phyloP scores from a whole-genome alignment of 768 basidiomycete species.

The Boletus vinaceobasis region DNA sequence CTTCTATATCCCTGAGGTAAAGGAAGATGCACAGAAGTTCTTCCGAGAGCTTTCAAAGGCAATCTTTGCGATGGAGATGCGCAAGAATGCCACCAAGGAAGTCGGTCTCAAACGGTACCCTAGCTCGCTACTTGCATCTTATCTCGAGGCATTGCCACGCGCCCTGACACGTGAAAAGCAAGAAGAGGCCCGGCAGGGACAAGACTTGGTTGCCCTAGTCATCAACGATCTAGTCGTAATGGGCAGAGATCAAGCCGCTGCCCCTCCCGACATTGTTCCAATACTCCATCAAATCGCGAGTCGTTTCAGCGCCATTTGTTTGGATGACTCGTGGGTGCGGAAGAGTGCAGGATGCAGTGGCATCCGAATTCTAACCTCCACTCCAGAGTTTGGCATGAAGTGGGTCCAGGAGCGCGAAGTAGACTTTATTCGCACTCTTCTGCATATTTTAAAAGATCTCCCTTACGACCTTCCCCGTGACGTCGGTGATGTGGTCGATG shows the following conservation, averaged over 20 bases:
- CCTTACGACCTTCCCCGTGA: slow-evolving; percentile 85
- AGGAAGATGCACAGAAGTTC: slow-evolving; percentile 65
- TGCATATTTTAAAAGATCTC: slow-evolving; percentile 92
- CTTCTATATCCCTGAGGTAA: slow-evolving; percentile 63
- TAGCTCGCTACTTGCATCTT: slow-evolving; percentile 59
- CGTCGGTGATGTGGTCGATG: slow-evolving; percentile 71
- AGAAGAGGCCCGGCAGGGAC: slow-evolving; percentile 58
- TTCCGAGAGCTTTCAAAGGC: slow-evolving; percentile 65
- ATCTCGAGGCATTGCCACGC: slow-evolving; percentile 78
- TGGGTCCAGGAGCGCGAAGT: slow-evolving; percentile 87
- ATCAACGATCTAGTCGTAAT: slow-evolving; percentile 64
- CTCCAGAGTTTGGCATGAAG: slow-evolving; percentile 64
- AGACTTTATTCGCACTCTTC: slow-evolving; percentile 84
- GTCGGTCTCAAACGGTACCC: slow-evolving; percentile 49
- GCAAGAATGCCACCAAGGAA: slow-evolving; percentile 54
- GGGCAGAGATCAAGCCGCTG: slow-evolving; percentile 43
- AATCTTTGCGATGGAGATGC: slow-evolving; percentile 74
- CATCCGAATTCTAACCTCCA: slow-evolving; percentile 73
- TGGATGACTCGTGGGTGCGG: slow-evolving; percentile 86
- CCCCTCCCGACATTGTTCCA: slow-evolving; percentile 53
- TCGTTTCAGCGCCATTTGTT: slow-evolving; percentile 80
- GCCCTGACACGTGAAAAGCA: slow-evolving; percentile 65
- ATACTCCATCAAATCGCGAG: slow-evolving; percentile 80
- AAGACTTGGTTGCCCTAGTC: slow-evolving; percentile 57
- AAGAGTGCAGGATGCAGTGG: slow-evolving; percentile 90